Base-by-base conservation (phyloP, 208 protist genomes). In the Trypanosoma avium region DNA sequence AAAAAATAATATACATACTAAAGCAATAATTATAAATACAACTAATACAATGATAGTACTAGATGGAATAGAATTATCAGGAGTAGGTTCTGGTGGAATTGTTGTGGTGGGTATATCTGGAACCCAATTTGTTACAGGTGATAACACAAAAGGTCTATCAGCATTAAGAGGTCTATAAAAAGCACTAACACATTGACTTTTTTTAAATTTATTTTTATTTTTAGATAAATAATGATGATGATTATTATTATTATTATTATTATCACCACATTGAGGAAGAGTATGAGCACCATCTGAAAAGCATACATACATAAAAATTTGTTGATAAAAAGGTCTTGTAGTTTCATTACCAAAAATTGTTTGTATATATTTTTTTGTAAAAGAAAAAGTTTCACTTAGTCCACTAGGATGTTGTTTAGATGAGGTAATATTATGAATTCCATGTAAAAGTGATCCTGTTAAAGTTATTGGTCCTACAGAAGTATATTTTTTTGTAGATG, bases 271-370 rank as follows among this genome's bases (percentile, higher is more conserved):
- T 21, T 50, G 33, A 43, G 53, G 27, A 36, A 77, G 40, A n/a
- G 26, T 67, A 42, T 46, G 55, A 30, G 35, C 36, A 1, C 57
- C 33, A 47, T 40, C 66, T 2, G 70, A 75, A 47, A 82, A 72
- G 38, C 76, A 77, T 22, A 77, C 62, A 43, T 82, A 74, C 27
- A 77, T 17, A 43, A 77, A 70, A 10, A 48, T 9, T 42, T 82
- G 70, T 46, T 77, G 49, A 57, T 70, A 72, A 55, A 65, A 77
- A 15, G 26, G 0, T 36, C 26, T 52, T 59, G 50, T 53, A 2
- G 59, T 61, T 26, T 59, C n/a, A 24, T 58, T 66, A 13, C 54
- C 54, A 54, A 54, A 56, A 32, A 4, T 32, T 7, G 29, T 13
- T n/a, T 36, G 33, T 15, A 9, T 24, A 19, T 26, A 38, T 55